These are phyloP conservation scores for Bremia lactucae DNA, from an alignment of 352 stramenopile genomes.

Conservation along the genomic window DNA sequence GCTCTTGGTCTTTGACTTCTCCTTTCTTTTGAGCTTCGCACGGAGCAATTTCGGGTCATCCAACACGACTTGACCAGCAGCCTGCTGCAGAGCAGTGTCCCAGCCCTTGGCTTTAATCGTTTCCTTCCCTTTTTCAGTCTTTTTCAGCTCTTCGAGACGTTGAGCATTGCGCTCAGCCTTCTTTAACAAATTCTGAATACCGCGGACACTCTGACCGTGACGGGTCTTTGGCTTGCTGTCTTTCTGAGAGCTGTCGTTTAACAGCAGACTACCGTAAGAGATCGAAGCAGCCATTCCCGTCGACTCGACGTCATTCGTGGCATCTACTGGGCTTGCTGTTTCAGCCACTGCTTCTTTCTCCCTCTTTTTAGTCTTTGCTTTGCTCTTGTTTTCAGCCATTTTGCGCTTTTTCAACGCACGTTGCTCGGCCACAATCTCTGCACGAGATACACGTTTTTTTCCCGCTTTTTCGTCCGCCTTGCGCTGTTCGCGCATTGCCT, in stretches of 20 bases:
- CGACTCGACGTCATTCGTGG: conserved; percentile 5
- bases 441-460: conserved; percentile 37
- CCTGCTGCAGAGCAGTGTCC: conserved; percentile 67
- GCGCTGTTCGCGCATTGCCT: conserved; percentile 61
- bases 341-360: conserved; percentile 29
- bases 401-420: conserved; percentile 27
- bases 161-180: conserved; percentile 71
- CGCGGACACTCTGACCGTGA: conserved; percentile 54
- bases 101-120: conserved; percentile 54
- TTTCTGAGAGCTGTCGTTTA: conserved; percentile 44
- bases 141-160: conserved; percentile 67
- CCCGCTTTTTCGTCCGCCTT: conserved; percentile 51
- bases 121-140: conserved; percentile 62
- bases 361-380: conserved; percentile 24
- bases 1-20: conserved; percentile 72
- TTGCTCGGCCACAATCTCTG: conserved; percentile 18
- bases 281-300: conserved; percentile 26
- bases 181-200: conserved; percentile 73
- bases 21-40: conserved; percentile 79
- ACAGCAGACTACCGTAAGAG: conserved; percentile 67
- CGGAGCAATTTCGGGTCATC: conserved; percentile 71
- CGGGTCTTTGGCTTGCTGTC: conserved; percentile 53
- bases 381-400: conserved; percentile 47
- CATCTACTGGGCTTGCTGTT: conserved; percentile 8
- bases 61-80: conserved; percentile 48